Conservation (phyloP, 2,329 filamentous ascomycete genomes). For the Cordyceps fumosorosea region DNA sequence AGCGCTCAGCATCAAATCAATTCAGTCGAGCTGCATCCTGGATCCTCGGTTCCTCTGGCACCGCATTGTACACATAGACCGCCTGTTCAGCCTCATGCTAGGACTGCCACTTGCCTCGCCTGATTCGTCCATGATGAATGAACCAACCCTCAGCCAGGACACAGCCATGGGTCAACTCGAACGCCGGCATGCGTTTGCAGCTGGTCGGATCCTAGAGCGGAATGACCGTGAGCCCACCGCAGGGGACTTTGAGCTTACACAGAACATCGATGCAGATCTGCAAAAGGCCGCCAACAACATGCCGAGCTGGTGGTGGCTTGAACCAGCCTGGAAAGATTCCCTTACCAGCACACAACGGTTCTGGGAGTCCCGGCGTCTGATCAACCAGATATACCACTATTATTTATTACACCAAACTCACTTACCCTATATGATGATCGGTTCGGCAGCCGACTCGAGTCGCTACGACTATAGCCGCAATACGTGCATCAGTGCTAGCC, state of each 20-base stretch:
- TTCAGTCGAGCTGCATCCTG: slow-evolving; percentile 5
- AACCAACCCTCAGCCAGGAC: slow-evolving; percentile 17
- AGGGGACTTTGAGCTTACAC: slow-evolving; percentile 21
- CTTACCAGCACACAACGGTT: slow-evolving; percentile 5
- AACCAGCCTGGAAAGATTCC: slow-evolving; percentile 20
- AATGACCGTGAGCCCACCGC: slow-evolving; percentile 22
- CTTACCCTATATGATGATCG: slow-evolving; percentile 31
- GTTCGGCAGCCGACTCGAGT: slow-evolving; percentile 13
- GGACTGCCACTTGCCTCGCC: slow-evolving; percentile 29
- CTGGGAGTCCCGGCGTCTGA: slow-evolving; percentile 18
- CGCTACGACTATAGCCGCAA: slow-evolving; percentile 27
- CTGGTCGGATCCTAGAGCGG: slow-evolving; percentile 31
- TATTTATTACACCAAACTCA: slow-evolving; percentile 33
- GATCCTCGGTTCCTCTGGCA: slow-evolving; percentile 28
- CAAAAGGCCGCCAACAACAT: slow-evolving; percentile 24
- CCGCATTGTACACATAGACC: slow-evolving; percentile 30
- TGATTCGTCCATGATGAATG: slow-evolving; percentile 18
- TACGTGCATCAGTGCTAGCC: slow-evolving; percentile 31
- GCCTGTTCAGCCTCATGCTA: slow-evolving; percentile 33
- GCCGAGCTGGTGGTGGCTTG: slow-evolving; percentile 31
- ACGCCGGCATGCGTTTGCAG: slow-evolving; percentile 24
- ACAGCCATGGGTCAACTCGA: slow-evolving; percentile 25
- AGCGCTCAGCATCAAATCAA: neutral
- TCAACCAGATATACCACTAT: slow-evolving; percentile 32
- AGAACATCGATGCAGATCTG: slow-evolving; percentile 28